These are phyloP conservation scores for Dunaliella primolecta DNA, from an alignment of 139 green algal species.

Conservation along the genomic window DNA sequence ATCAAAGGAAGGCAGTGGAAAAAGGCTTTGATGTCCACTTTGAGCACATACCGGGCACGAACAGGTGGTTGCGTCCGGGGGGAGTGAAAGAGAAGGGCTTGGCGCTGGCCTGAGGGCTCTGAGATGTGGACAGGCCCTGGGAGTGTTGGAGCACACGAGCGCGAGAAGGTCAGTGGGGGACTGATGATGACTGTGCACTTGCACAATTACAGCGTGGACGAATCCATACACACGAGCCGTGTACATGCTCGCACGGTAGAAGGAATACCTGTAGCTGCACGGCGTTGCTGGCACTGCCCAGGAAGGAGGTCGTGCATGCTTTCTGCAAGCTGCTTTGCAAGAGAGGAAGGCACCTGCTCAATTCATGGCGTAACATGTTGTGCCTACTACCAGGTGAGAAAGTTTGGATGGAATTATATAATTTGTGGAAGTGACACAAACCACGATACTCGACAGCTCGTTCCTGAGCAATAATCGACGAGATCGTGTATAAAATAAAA, in stretches of 20 bases:
- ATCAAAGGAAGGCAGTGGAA: background rate
- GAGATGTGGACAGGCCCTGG: background rate
- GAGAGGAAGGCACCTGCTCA: background rate
- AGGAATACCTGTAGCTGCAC: background rate
- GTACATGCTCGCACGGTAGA: background rate
- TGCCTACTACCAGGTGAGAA: background rate
- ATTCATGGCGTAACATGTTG: background rate
- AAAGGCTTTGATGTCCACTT: background rate
- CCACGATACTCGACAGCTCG: background rate
- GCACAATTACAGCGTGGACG: too few relatives aligned
- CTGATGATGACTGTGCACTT: background rate
- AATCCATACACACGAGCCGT: too few relatives aligned
- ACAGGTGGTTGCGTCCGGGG: slow-evolving; percentile 89
- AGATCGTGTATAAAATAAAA: background rate
- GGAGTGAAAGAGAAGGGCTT: slow-evolving; percentile 68
- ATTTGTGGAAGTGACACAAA: background rate
- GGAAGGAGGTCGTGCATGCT: background rate
- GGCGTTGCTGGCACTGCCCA: background rate
- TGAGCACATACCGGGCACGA: slow-evolving; percentile 76
- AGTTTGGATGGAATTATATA: too few relatives aligned
- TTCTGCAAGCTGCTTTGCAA: background rate
- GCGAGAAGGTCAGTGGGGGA: background rate
- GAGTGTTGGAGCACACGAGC: too few relatives aligned
- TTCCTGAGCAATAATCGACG: too few relatives aligned
- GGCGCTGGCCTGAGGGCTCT: background rate